Base-by-base conservation (phyloP, 1,284 basidiomycete species). In the Xanthoconium separans region DNA sequence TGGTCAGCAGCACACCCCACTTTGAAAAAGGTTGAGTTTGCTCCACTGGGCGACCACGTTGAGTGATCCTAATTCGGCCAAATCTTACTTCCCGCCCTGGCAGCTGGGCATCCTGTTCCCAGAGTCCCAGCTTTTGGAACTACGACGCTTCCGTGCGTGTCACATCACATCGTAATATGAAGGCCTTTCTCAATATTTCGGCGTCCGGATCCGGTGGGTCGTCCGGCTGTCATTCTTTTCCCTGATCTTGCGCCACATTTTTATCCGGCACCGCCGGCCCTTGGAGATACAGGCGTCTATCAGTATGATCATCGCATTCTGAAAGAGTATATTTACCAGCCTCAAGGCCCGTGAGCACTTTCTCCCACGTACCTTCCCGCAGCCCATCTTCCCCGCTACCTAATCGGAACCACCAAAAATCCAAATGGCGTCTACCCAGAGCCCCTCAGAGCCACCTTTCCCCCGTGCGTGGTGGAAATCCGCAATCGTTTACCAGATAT, bases 371-470 rank as follows among this genome's bases (percentile, higher is more conserved):
- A 53, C 64, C 52, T 64, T 45, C 41, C 44, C 55, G 45, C 60
- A 54, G 51, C 47, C 40, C 20, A 39, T 44, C 47, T 47, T 52
- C 41, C 50, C 47, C 45, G 29, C 18, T 33, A 31, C 37, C 8
- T 33, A 22, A 16, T 30, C 31, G 42, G 22, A 36, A 47, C 7
- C 12, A 36, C 22, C 22, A 36, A 31, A 44, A 49, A 8, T 22
- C 22, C 33, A 42, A 40, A 53, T 63, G 60, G 7, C 39, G n/a
- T n/a, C 47, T 42, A 27, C 33, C n/a, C 37, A 36, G 24, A 30
- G 22, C 22, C 22, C 22, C 22, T 4, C 22, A 50, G 53, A 62
- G 15, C 65, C 63, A 22, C 56, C 5, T 68, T 63, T 22, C 10
- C 34, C n/a, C 40, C 20, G 22, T 22, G 22, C 22, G 22, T 22